Conservation (phyloP, 257 asterid genomes). For the Penstemon davidsonii region DNA sequence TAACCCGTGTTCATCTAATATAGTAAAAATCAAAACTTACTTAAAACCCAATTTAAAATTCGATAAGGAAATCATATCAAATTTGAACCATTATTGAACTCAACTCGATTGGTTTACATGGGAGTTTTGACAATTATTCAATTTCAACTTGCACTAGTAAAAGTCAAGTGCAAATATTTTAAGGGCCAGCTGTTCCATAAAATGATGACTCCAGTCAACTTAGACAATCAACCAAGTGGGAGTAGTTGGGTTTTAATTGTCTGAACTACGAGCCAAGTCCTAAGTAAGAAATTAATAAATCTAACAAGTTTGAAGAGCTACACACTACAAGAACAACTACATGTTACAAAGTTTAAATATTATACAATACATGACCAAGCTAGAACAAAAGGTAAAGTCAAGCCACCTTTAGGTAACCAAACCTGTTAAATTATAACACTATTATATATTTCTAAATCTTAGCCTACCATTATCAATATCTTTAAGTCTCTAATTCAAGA, state of each 20-base stretch:
- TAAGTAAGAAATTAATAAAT: not conserved
- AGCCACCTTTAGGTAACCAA: slow-evolving; percentile 21
- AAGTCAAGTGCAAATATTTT: slow-evolving; percentile 2
- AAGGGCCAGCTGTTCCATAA: not conserved
- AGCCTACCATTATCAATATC: slow-evolving; percentile 1
- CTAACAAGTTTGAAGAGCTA: too few relatives aligned
- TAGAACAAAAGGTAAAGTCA: not conserved
- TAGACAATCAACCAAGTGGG: not conserved
- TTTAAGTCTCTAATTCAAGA: not conserved
- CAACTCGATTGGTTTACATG: too few relatives aligned
- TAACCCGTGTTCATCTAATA: too few relatives aligned
- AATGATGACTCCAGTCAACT: not conserved
- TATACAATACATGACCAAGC: too few relatives aligned
- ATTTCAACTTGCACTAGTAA: slow-evolving; percentile 11
- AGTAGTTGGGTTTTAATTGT: not conserved
- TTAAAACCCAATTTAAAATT: too few relatives aligned
- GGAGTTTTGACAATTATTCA: too few relatives aligned
- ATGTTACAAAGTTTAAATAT: too few relatives aligned
- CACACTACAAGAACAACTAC: too few relatives aligned
- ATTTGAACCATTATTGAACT: too few relatives aligned
- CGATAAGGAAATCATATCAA: too few relatives aligned
- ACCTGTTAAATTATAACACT: slow-evolving; percentile 6
- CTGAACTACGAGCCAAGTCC: not conserved
- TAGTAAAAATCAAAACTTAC: too few relatives aligned
- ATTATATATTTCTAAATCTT: slow-evolving; percentile 2